Conservation (phyloP, 176 grass and related monocot genomes). For the Pontederia crassipes region DNA sequence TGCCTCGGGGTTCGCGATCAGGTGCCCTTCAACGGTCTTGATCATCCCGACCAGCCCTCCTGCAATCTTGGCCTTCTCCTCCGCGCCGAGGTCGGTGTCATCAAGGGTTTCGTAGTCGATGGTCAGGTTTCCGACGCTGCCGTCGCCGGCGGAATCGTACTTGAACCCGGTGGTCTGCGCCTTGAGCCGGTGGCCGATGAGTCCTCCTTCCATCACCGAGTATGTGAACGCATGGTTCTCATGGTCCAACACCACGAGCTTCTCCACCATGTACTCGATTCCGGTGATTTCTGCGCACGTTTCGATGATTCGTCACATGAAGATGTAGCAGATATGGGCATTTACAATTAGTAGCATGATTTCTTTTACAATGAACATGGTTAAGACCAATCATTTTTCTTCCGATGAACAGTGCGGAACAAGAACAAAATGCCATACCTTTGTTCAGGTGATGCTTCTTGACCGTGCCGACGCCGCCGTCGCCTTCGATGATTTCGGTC, state of each 20-base stretch:
- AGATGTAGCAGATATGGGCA: too few species aligned
- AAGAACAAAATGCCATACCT: too few species aligned
- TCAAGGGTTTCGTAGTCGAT: slow-evolving; percentile 4
- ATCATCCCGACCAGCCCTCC: not conserved
- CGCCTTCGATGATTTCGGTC: too few species aligned
- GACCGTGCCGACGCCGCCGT: too few species aligned
- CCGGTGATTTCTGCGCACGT: too few species aligned
- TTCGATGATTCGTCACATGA: too few species aligned
- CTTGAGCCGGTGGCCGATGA: slow-evolving; percentile 1
- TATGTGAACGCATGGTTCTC: slow-evolving; percentile 4
- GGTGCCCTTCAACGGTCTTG: slow-evolving; percentile 2
- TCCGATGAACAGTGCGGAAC: too few species aligned
- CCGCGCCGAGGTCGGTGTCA: not conserved
- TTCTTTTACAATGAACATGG: too few species aligned
- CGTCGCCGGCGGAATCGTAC: not conserved
- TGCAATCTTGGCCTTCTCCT: not conserved
- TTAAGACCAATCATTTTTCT: too few species aligned
- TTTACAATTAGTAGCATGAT: too few species aligned
- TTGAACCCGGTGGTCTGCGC: not conserved
- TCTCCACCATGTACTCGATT: too few species aligned
- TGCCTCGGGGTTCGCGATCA: not conserved
- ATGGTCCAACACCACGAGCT: slow-evolving; percentile 8
- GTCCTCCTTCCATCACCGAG: slow-evolving; percentile 10
- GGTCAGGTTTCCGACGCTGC: not conserved
- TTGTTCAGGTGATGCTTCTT: too few species aligned